phyloP scores from a whole-genome alignment of 2,329 filamentous ascomycete genomes.

The Penicillium sp. region DNA sequence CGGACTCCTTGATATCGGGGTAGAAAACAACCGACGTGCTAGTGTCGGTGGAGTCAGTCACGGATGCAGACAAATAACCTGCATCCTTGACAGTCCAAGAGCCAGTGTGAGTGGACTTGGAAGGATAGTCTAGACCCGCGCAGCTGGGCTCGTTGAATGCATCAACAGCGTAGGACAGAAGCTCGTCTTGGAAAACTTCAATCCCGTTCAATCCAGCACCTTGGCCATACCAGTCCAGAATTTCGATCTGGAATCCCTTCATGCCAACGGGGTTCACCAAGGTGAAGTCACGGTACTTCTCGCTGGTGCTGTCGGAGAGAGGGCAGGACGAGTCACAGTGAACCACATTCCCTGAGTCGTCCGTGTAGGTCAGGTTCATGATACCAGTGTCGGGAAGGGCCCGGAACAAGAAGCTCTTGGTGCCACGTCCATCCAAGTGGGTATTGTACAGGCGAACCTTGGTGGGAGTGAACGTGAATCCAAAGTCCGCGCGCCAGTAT shows the following conservation, averaged over 20 bases:
- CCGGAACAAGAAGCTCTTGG: slow-evolving; percentile 83
- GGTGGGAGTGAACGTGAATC: slow-evolving; percentile 82
- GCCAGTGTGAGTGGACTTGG: slow-evolving; percentile 69
- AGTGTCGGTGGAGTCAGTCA: slow-evolving; percentile 60
- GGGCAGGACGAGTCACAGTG: slow-evolving; percentile 83
- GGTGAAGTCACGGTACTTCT: slow-evolving; percentile 81
- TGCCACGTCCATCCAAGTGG: slow-evolving; percentile 77
- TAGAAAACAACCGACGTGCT: slow-evolving; percentile 66
- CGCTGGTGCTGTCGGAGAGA: slow-evolving; percentile 68
- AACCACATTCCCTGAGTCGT: slow-evolving; percentile 66
- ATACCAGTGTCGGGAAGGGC: slow-evolving; percentile 86
- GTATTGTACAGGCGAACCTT: slow-evolving; percentile 90
- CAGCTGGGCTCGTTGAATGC: slow-evolving; percentile 88
- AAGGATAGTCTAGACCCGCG: slow-evolving; percentile 63
- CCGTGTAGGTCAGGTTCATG: slow-evolving; percentile 91
- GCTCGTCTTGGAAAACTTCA: slow-evolving; percentile 82
- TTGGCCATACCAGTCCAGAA: slow-evolving; percentile 81
- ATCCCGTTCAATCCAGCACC: slow-evolving; percentile 86
- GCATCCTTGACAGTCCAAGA: slow-evolving; percentile 73
- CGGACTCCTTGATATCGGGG: slow-evolving; percentile 83
- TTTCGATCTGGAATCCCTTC: slow-evolving; percentile 80
- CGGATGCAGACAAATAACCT: slow-evolving; percentile 71
- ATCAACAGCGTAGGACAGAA: slow-evolving; percentile 80
- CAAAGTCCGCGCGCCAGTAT: slow-evolving; percentile 80
- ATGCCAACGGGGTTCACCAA: slow-evolving; percentile 90